phyloP scores from a whole-genome alignment of 2,329 filamentous ascomycete species.

The Aspergillus candidus region DNA sequence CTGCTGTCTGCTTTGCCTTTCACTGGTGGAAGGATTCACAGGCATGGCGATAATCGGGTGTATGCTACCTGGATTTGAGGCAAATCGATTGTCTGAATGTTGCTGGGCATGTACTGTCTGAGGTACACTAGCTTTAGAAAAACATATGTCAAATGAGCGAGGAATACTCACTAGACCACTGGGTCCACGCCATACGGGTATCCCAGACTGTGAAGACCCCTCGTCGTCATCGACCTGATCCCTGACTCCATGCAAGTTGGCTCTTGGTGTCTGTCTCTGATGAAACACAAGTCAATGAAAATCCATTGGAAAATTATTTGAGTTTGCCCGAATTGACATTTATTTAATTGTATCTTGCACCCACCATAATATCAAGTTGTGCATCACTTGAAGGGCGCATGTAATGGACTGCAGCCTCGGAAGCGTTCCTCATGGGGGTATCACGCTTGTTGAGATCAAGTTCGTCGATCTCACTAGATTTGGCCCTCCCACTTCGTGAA shows the following conservation, averaged over 20 bases:
- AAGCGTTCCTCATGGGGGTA: too few species aligned
- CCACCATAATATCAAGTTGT: not conserved
- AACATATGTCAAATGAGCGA: not conserved
- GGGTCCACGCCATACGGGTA: slow-evolving; percentile 82
- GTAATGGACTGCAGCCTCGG: too few species aligned
- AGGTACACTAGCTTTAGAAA: not conserved
- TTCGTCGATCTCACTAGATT: too few species aligned
- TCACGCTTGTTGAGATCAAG: too few species aligned
- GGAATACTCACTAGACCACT: slow-evolving; percentile 61
- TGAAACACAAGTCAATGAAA: not conserved
- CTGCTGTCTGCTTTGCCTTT: not conserved
- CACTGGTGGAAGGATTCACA: slow-evolving; percentile 1
- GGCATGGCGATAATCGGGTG: not conserved
- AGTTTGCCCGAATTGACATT: not conserved
- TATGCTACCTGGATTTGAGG: slow-evolving; percentile 5
- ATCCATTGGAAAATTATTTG: not conserved
- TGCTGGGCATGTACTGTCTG: slow-evolving; percentile 6
- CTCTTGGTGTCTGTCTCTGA: slow-evolving; percentile 28
- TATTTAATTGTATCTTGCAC: not conserved
- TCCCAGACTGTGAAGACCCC: slow-evolving; percentile 67
- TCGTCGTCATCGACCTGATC: slow-evolving; percentile 58
- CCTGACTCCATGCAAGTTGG: slow-evolving; percentile 10
- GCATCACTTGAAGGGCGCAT: too few species aligned
- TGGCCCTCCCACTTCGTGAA: too few species aligned
- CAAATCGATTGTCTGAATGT: slow-evolving; percentile 7